Base-by-base conservation (phyloP, 768 basidiomycete species). In the Podaxis pistillaris region DNA sequence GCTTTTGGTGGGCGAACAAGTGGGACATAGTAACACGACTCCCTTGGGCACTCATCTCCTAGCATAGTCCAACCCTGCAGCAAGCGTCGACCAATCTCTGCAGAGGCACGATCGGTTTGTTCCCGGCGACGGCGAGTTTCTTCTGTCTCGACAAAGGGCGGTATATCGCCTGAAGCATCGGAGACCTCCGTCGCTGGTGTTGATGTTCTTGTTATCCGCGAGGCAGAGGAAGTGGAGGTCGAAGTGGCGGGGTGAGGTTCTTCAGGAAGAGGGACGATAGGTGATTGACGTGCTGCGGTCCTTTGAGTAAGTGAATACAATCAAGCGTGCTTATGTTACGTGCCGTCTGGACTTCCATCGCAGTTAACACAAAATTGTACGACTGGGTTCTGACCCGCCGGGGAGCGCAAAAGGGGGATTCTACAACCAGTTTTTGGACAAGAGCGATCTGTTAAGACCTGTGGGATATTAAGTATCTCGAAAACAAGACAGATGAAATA, bases 11-110 rank as follows among this genome's bases (percentile, higher is more conserved):
- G 89, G 55, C 92, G 79, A 63, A 94, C 88, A 13, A 95, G 84
- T n/a, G 93, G 94, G 5, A 94, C 79, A 12, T 92, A 92, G 73
- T 86, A 88, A 69, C 94, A 95, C 24, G 75, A 71, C 3, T 70
- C 66, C 67, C 84, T 89, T 0, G 86, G 84, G 69, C 94, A 95
- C 74, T 93, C 91, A 40, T 94, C 91, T 24, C 82, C 91, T n/a
- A 95, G 79, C 90, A 95, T 91, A 0, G 93, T 86, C 91, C 91
- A 95, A 44, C 90, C 93, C 67, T 85, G 86, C 51, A 95, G 74
- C 63, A 95, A 78, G 26, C 86, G 83, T 65, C 84, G 87, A 49
- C 90, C 94, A 33, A 95, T 91, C 69, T 90, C 89, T 56, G 86
- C 75, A 2, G 92, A 91, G 15, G 94, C 93, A 44, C 73, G 76